Percentiles rank a stretch among this genome's conserved stretches.
phyloP scores from a whole-genome alignment of 306 rosid genomes.

The Fragaria iinumae region DNA sequence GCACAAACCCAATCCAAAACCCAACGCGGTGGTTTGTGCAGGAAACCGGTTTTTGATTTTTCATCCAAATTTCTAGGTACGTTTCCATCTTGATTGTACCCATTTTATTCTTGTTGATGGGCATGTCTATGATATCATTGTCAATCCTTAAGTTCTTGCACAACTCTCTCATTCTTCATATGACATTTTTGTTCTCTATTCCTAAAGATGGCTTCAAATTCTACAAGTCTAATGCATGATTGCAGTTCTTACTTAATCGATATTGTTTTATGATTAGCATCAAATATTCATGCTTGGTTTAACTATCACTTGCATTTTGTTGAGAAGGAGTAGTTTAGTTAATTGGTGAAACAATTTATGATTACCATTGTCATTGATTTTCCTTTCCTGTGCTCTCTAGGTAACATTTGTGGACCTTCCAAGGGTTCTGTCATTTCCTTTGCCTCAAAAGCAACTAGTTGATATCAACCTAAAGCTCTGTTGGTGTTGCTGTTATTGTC shows the following conservation, averaged over 20 bases:
- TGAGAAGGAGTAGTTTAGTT: not conserved
- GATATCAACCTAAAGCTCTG: conserved; percentile 5
- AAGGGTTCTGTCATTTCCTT: conserved; percentile 2
- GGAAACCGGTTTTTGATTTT: not conserved
- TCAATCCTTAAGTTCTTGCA: not conserved
- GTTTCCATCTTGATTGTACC: not conserved
- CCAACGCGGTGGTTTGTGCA: conserved; percentile 11
- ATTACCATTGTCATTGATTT: not conserved
- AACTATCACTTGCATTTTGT: not conserved
- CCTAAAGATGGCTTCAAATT: not conserved
- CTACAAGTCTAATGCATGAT: not conserved
- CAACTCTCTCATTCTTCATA: not conserved
- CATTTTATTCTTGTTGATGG: not conserved
- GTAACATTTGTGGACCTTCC: not conserved
- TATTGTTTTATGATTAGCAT: not conserved
- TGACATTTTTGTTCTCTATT: not conserved
- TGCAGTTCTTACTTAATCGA: not conserved
- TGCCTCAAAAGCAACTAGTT: not conserved
- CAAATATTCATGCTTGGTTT: not conserved
- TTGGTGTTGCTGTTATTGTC: not conserved
- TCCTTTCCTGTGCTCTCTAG: conserved; percentile 1
- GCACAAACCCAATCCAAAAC: conserved; percentile 15
- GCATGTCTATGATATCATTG: not conserved
- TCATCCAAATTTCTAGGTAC: conserved; percentile 9
- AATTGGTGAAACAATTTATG: not conserved